A percentile compares a stretch with the other conserved stretches of the same genome.
phyloP scores from a whole-genome alignment of 306 rosid genomes.

The Datisca glomerata region DNA sequence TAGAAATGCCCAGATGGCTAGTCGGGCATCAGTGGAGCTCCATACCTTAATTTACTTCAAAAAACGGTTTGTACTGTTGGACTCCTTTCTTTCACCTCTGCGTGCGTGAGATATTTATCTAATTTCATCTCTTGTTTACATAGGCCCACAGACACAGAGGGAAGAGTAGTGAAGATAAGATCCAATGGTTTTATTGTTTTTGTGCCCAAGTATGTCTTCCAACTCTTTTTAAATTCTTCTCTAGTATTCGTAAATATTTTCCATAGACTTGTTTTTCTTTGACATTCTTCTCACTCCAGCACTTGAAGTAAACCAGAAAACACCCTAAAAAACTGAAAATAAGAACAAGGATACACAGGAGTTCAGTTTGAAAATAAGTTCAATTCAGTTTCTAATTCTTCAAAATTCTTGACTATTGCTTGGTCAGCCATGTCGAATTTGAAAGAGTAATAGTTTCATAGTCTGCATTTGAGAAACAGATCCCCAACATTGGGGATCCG shows the following conservation, averaged over 20 bases:
- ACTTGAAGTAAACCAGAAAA: no score
- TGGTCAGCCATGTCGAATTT: no score
- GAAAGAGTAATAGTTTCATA: no score
- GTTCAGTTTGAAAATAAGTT: not conserved
- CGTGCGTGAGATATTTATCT: not conserved
- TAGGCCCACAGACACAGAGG: conserved; percentile 90
- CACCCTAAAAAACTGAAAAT: no score
- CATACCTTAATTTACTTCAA: conserved; percentile 75
- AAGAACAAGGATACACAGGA: no score
- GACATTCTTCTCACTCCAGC: not conserved
- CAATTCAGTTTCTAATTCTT: not conserved
- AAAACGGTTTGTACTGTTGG: conserved; percentile 34
- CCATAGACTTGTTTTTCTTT: not conserved
- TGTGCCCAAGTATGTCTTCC: conserved; percentile 73
- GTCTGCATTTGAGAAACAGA: no score
- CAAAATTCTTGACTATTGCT: no score
- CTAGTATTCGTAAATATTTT: no score
- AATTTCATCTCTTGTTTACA: conserved; percentile 11
- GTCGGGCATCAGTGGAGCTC: conserved; percentile 91
- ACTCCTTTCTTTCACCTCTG: not conserved
- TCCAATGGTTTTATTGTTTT: conserved; percentile 91
- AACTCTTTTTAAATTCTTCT: not conserved
- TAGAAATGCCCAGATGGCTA: conserved; percentile 94
- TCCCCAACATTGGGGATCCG: no score
- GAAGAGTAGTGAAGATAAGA: conserved; percentile 89